Evolutionary conservation across 2,329 filamentous ascomycete genomes (phyloP).

Genomic region (Lasiodiplodia sp.): DNA sequence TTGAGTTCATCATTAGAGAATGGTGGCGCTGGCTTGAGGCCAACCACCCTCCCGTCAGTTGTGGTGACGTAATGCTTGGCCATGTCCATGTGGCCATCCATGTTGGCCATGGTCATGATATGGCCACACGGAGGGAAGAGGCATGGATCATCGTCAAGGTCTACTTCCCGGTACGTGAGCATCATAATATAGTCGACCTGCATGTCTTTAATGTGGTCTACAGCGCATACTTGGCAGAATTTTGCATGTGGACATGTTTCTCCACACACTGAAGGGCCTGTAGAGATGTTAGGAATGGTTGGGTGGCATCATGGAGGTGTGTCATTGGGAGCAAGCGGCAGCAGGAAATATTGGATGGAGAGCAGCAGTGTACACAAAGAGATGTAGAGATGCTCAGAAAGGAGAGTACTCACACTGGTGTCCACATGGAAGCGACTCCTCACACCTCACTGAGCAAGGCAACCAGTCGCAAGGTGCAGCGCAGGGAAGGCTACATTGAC

Average conservation of each 20-base stretch:
- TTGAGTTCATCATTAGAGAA: slow-evolving; percentile 53
- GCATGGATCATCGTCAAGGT: slow-evolving; percentile 66
- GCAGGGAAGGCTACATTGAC: slow-evolving; percentile 62
- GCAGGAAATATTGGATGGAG: too few relatives aligned
- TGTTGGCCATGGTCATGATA: slow-evolving; percentile 64
- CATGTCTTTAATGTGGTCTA: slow-evolving; percentile 45
- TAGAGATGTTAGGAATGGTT: too few relatives aligned
- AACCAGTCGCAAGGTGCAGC: slow-evolving; percentile 72
- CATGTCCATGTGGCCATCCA: slow-evolving; percentile 70
- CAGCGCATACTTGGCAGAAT: slow-evolving; percentile 66
- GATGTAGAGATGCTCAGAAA: too few relatives aligned
- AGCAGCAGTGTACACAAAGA: too few relatives aligned
- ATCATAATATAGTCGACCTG: slow-evolving; percentile 66
- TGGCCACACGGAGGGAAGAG: slow-evolving; percentile 71
- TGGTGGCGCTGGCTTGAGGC: slow-evolving; percentile 38
- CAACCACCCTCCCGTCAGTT: slow-evolving; percentile 42
- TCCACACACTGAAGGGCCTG: slow-evolving; percentile 66
- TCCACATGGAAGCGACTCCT: slow-evolving; percentile 62
- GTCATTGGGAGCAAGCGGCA: too few relatives aligned
- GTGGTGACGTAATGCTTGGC: slow-evolving; percentile 57
- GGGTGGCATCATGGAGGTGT: too few relatives aligned
- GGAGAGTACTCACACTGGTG: slow-evolving; percentile 59
- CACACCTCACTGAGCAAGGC: slow-evolving; percentile 69
- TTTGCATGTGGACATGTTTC: slow-evolving; percentile 62
- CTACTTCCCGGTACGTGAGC: slow-evolving; percentile 62